These are phyloP conservation scores for Austroboletus novae-zelandiae DNA, from an alignment of 1,284 basidiomycete species.

Conservation along the genomic window DNA sequence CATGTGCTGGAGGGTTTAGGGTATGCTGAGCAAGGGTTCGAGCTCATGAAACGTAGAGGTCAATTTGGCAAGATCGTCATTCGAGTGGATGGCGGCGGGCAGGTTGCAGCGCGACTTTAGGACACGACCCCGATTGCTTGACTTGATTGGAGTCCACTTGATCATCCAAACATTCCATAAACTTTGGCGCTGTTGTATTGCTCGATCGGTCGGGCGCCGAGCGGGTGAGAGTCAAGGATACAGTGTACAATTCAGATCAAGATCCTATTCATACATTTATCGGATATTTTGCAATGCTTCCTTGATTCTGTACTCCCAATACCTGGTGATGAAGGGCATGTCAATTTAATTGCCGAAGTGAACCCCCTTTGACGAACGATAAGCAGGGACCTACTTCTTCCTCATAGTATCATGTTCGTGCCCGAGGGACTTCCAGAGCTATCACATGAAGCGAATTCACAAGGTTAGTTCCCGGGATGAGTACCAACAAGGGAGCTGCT, in stretches of 20 bases:
- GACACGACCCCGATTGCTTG: not conserved
- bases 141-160: not conserved
- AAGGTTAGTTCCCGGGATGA: conserved; percentile 9
- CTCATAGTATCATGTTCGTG: conserved; percentile 75
- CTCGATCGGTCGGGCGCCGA: not conserved
- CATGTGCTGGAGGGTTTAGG: conserved; percentile 71
- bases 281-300: conserved; percentile 35
- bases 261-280: conserved; percentile 17
- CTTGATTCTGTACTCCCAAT: conserved; percentile 48
- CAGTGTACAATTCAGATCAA: conserved; percentile 8
- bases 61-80: conserved; percentile 81
- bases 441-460: conserved; percentile 6
- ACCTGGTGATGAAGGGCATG: conserved; percentile 29
- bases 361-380: conserved; percentile 1
- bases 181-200: not conserved
- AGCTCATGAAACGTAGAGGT: conserved; percentile 55
- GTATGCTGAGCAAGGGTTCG: conserved; percentile 68
- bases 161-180: not conserved
- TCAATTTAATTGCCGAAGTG: conserved; percentile 29
- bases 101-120: conserved; percentile 29
- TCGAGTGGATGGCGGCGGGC: conserved; percentile 29
- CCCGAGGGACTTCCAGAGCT: conserved; percentile 74
- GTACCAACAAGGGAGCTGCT: not conserved
- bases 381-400: conserved; percentile 56
- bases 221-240: not conserved